phyloP scores from a whole-genome alignment of 164 flowering plant genomes.

The Warburgia ugandensis region DNA sequence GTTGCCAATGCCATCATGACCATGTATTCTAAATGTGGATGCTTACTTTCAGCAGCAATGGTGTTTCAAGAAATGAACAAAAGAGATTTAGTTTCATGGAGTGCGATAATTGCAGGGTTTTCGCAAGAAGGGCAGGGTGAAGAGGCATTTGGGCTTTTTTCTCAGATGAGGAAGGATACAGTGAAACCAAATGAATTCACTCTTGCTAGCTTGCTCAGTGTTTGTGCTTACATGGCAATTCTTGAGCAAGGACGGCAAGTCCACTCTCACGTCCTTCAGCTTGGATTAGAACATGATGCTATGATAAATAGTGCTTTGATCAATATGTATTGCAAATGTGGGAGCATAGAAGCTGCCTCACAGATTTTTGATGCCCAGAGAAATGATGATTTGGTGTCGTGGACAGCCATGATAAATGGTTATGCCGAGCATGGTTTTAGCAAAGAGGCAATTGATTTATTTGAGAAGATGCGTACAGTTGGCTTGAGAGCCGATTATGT shows the following conservation, averaged over 20 bases:
- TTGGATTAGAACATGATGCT: conserved; percentile 52
- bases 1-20: conserved; percentile 71
- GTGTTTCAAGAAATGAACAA: conserved; percentile 37
- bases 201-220: conserved; percentile 59
- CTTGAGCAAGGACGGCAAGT: conserved; percentile 80
- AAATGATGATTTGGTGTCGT: conserved; percentile 51
- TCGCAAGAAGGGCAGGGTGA: conserved; percentile 53
- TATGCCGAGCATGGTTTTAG: conserved; percentile 86
- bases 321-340: conserved; percentile 85
- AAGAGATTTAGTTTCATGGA: conserved; percentile 74
- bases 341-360: conserved; percentile 59
- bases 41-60: conserved; percentile 29
- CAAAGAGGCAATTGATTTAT: conserved; percentile 62
- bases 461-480: conserved; percentile 41
- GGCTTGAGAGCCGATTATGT: conserved; percentile 72
- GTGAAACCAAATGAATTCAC: conserved; percentile 60
- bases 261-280: conserved; percentile 45
- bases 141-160: conserved; percentile 65
- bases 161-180: conserved; percentile 73
- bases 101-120: conserved; percentile 61
- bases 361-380: conserved; percentile 31
- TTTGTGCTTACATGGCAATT: conserved; percentile 58
- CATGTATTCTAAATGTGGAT: conserved; percentile 76
- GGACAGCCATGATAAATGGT: conserved; percentile 94
- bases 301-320: conserved; percentile 62